phyloP scores from a whole-genome alignment of 2,329 filamentous ascomycete species.

The Septoria petroselini region DNA sequence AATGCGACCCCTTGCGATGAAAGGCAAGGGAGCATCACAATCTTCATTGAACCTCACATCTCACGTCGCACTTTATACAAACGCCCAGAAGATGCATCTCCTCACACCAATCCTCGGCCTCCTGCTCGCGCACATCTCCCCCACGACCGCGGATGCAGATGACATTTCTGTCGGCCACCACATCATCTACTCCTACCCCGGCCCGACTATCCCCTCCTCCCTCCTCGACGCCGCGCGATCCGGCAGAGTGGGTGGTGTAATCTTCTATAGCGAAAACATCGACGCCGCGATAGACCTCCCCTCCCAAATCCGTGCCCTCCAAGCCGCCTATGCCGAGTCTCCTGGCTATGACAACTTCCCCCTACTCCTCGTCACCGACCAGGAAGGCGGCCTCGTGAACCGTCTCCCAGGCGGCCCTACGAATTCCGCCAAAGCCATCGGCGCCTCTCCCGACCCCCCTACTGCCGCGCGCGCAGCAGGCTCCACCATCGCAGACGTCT shows the following conservation, averaged over 20 bases:
- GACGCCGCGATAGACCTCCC: constrained; percentile 13
- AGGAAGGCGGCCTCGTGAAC: constrained; percentile 23
- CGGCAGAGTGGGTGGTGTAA: constrained; percentile 23
- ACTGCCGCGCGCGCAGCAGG: constrained; percentile 13
- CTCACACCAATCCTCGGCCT: neutral
- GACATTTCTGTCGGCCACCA: constrained; percentile 18
- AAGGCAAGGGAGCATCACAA: no score
- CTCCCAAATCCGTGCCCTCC: constrained; percentile 14
- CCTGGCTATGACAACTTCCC: constrained; percentile 17
- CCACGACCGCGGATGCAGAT: constrained; percentile 1
- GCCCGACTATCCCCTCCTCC: constrained; percentile 12
- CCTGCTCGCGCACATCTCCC: neutral
- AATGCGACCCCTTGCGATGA: neutral
- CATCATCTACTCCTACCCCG: constrained; percentile 22
- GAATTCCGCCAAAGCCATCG: constrained; percentile 17
- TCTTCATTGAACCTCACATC: no score
- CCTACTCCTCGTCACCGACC: constrained; percentile 21
- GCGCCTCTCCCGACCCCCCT: constrained; percentile 10
- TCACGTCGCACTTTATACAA: neutral
- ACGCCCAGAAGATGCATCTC: neutral
- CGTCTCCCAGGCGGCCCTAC: constrained; percentile 21
- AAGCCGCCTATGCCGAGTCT: constrained; percentile 17
- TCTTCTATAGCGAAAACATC: constrained; percentile 24
- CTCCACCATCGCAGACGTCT: constrained; percentile 10
- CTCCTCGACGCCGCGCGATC: constrained; percentile 12